Conservation (phyloP, 176 grass and related monocot genomes). For the Avena atlantica region DNA sequence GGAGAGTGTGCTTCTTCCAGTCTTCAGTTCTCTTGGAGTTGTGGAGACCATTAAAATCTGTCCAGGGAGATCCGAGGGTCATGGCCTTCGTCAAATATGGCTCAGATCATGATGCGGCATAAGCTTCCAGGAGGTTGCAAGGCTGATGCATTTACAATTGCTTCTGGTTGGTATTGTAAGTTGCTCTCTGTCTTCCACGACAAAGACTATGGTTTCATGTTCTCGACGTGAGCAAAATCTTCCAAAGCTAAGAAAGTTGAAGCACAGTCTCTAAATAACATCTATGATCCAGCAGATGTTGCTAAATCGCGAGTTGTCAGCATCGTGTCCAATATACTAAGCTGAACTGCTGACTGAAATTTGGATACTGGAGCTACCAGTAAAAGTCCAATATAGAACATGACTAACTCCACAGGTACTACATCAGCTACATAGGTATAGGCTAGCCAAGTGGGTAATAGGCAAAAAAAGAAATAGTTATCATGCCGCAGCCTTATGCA, state of each 20-base stretch:
- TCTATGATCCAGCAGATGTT: slow-evolving; percentile 33
- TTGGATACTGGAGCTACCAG: slow-evolving; percentile 7
- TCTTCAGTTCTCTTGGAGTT: neutral
- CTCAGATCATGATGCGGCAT: slow-evolving; percentile 12
- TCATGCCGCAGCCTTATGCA: slow-evolving; percentile 15
- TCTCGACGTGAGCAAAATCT: neutral
- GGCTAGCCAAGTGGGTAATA: slow-evolving; percentile 26
- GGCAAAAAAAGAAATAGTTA: neutral
- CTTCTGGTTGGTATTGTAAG: neutral
- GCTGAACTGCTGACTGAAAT: slow-evolving; percentile 21
- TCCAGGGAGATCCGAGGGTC: neutral
- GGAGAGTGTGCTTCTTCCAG: neutral
- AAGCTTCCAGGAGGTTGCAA: slow-evolving; percentile 8
- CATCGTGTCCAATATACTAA: neutral
- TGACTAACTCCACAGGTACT: slow-evolving; percentile 4
- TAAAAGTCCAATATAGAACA: slow-evolving; percentile 28
- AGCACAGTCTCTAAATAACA: neutral
- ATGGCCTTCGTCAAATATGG: slow-evolving; percentile 16
- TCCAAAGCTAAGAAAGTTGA: slow-evolving; percentile 33
- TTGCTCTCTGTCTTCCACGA: slow-evolving; percentile 6
- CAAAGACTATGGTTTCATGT: neutral
- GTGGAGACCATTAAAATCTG: neutral
- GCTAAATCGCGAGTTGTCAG: neutral
- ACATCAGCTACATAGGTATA: slow-evolving; percentile 14
- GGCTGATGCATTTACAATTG: neutral